phyloP scores from a whole-genome alignment of 2,329 filamentous ascomycete genomes.

The Aureobasidium lini region DNA sequence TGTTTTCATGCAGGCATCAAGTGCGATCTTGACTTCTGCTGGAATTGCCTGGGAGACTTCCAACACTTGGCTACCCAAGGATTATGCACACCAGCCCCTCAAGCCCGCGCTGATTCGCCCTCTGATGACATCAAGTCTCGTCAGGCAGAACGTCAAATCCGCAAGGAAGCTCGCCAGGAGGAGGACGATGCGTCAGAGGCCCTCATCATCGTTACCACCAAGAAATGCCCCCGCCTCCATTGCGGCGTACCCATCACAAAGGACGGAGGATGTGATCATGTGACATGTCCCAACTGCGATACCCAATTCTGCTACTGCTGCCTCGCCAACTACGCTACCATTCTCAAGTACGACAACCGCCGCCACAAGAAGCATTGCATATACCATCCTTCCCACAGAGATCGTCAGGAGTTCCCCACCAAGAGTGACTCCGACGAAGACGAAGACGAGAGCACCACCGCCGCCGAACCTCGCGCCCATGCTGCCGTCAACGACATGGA shows the following conservation, averaged over 20 bases:
- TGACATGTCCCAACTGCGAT: conserved; percentile 22
- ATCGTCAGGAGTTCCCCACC: not conserved
- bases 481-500: too few relatives aligned
- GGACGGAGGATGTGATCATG: conserved; percentile 25
- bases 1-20: not conserved
- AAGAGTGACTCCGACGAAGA: not conserved
- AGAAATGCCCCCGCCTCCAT: conserved; percentile 22
- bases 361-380: not conserved
- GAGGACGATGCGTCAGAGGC: conserved; percentile 13
- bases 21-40: not conserved
- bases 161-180: conserved; percentile 8
- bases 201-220: conserved; percentile 19
- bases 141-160: not conserved
- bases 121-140: not conserved
- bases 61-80: not conserved
- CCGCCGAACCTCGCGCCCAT: too few relatives aligned
- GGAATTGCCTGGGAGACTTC: not conserved
- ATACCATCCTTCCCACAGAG: not conserved
- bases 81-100: not conserved
- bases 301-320: conserved; percentile 28
- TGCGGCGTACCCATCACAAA: conserved; percentile 26
- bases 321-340: conserved; percentile 12
- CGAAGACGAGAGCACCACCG: not conserved
- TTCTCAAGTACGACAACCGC: not conserved
- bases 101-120: not conserved